These are phyloP conservation scores for Gynochthodes officinalis DNA, from an alignment of 257 asterid genomes.

Conservation along the genomic window DNA sequence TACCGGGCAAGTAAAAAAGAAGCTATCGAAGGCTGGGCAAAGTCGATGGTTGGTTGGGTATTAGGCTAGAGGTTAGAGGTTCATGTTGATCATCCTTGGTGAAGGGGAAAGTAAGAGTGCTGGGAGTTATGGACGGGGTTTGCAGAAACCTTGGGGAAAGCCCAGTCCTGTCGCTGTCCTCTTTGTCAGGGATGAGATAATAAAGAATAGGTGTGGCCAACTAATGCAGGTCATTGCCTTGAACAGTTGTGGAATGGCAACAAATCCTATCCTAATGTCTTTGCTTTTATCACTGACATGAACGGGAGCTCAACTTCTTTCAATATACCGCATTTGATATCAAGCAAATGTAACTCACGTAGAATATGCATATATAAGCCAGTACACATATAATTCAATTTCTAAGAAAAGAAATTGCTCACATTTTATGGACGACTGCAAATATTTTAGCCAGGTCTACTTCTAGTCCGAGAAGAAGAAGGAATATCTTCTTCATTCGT, in stretches of 20 bases:
- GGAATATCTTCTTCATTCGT: conserved; percentile 62
- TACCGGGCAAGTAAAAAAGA: conserved; percentile 57
- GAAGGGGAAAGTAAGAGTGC: conserved; percentile 92
- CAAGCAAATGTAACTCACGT: neutral
- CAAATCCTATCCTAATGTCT: too few species aligned
- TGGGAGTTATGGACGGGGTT: conserved; percentile 60
- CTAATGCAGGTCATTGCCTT: too few species aligned
- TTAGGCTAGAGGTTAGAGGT: conserved; percentile 78
- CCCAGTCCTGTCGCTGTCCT: too few species aligned
- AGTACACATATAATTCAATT: neutral
- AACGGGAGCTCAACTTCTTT: too few species aligned
- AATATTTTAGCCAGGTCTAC: neutral
- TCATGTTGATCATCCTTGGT: conserved; percentile 82
- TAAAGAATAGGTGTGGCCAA: too few species aligned
- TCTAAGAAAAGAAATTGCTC: too few species aligned
- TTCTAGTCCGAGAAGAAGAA: conserved; percentile 13
- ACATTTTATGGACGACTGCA: neutral
- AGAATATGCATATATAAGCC: neutral
- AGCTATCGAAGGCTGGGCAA: conserved; percentile 78
- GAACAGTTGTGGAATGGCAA: too few species aligned
- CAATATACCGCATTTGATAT: neutral
- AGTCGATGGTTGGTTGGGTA: conserved; percentile 76
- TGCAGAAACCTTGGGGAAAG: conserved; percentile 81
- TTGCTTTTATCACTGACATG: neutral
- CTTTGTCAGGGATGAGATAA: too few species aligned